These are phyloP conservation scores for Suhomyces pyralidae DNA, from an alignment of 805 yeast species.

Conservation along the genomic window DNA sequence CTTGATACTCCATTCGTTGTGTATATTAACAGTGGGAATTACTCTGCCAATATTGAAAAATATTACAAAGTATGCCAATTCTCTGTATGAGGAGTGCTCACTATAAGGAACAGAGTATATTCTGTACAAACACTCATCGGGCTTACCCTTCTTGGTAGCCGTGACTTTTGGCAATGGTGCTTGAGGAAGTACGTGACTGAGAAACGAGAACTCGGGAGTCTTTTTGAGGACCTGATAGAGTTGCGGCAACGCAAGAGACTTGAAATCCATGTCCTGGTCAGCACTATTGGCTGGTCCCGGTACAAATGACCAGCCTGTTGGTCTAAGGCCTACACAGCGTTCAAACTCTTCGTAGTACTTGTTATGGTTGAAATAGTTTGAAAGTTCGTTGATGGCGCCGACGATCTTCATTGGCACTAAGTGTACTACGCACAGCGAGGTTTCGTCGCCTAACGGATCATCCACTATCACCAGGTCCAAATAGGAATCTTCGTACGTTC, in stretches of 20 bases:
- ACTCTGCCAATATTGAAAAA: conserved; percentile 49
- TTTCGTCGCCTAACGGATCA: conserved; percentile 39
- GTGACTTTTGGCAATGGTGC: conserved; percentile 11
- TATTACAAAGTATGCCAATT: conserved; percentile 63
- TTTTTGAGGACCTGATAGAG: conserved; percentile 14
- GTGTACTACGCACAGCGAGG: conserved; percentile 53
- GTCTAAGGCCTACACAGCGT: conserved; percentile 68
- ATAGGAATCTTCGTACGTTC: conserved; percentile 45
- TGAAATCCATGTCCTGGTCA: conserved; percentile 3
- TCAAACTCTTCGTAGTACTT: conserved; percentile 47
- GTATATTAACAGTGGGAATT: conserved; percentile 75
- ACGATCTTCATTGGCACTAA: conserved; percentile 65
- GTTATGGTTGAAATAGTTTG: conserved; percentile 48
- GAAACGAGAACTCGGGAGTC: conserved; percentile 20
- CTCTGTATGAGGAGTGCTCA: conserved; percentile 90
- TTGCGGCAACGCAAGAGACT: neutral
- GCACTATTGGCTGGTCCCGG: conserved; percentile 10
- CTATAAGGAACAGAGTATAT: conserved; percentile 78
- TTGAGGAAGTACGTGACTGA: conserved; percentile 33
- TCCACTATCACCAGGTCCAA: conserved; percentile 27
- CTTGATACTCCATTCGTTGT: conserved; percentile 19
- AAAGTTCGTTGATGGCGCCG: conserved; percentile 43
- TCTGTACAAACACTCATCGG: conserved; percentile 31
- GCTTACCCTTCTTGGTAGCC: conserved; percentile 14
- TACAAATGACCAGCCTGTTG: conserved; percentile 87